Conservation (phyloP, 768 basidiomycete species). For the Mycena polygramma region DNA sequence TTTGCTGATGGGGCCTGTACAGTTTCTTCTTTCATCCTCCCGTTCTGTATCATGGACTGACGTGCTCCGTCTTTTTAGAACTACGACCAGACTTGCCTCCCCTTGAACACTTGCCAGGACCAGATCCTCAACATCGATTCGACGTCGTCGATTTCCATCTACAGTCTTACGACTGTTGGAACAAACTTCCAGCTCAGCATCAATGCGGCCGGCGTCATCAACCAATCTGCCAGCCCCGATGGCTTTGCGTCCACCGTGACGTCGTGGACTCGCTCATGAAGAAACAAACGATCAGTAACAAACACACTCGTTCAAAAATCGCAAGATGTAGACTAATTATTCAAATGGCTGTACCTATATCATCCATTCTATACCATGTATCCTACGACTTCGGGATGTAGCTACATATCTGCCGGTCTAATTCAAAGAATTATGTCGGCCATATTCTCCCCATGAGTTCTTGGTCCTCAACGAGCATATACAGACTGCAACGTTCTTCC, state of each 20-base stretch:
- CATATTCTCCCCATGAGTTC: no score
- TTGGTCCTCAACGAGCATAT: no score
- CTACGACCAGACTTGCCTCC: conserved; percentile 65
- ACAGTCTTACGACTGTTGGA: conserved; percentile 71
- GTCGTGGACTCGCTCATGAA: conserved; percentile 50
- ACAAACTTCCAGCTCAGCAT: conserved; percentile 66
- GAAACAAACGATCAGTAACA: neutral
- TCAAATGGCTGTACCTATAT: neutral
- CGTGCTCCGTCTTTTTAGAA: conserved; percentile 39
- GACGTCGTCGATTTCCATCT: conserved; percentile 62
- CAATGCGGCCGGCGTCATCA: conserved; percentile 58
- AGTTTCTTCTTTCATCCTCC: conserved; percentile 57
- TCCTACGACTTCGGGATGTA: no score
- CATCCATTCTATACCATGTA: neutral
- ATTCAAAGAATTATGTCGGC: no score
- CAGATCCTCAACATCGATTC: conserved; percentile 69
- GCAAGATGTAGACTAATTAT: neutral
- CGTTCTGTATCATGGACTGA: neutral
- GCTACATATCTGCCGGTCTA: no score
- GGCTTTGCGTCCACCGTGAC: conserved; percentile 69
- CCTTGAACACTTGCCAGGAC: conserved; percentile 57
- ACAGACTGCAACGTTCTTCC: no score
- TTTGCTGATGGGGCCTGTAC: no score
- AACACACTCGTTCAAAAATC: neutral
- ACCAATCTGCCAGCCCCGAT: conserved; percentile 62